phyloP scores from a whole-genome alignment of 192 early-diverging fungal species.

The Chytriomyces hyalinus region DNA sequence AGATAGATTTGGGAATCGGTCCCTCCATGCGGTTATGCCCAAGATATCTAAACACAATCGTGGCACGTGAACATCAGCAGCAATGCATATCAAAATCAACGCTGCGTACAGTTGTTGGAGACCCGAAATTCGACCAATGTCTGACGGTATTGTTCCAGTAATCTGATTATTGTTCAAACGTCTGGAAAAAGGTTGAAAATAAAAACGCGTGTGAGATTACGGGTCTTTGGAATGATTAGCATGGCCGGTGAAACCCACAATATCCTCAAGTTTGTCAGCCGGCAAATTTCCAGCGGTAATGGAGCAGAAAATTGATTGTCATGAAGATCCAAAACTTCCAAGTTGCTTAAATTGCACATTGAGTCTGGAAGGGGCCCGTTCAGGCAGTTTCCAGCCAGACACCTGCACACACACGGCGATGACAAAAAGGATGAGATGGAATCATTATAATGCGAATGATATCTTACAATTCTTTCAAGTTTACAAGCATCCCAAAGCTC shows the following conservation, averaged over 20 bases:
- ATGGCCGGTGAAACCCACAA: background rate
- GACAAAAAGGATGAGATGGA: background rate
- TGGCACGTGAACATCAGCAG: background rate
- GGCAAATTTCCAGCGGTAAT: conserved; percentile 13
- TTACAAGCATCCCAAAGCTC: background rate
- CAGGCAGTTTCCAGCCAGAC: conserved; percentile 12
- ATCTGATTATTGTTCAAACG: conserved; percentile 20
- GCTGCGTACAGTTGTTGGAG: conserved; percentile 11
- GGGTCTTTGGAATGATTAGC: background rate
- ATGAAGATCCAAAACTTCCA: conserved; percentile 21
- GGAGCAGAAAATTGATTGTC: conserved; percentile 26
- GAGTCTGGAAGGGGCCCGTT: conserved; percentile 18
- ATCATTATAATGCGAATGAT: background rate
- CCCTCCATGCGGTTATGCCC: conserved; percentile 27
- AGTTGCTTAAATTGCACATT: background rate
- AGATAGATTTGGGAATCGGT: background rate
- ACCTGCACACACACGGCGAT: background rate
- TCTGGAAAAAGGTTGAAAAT: background rate
- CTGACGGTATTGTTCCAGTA: conserved; percentile 8
- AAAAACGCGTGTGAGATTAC: background rate
- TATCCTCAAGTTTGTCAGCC: conserved; percentile 11
- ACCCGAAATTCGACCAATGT: background rate
- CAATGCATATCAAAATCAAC: background rate
- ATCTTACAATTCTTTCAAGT: background rate
- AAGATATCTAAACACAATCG: background rate